Base-by-base conservation (phyloP, 164 flowering plant species). In the Aristolochia fimbriata region DNA sequence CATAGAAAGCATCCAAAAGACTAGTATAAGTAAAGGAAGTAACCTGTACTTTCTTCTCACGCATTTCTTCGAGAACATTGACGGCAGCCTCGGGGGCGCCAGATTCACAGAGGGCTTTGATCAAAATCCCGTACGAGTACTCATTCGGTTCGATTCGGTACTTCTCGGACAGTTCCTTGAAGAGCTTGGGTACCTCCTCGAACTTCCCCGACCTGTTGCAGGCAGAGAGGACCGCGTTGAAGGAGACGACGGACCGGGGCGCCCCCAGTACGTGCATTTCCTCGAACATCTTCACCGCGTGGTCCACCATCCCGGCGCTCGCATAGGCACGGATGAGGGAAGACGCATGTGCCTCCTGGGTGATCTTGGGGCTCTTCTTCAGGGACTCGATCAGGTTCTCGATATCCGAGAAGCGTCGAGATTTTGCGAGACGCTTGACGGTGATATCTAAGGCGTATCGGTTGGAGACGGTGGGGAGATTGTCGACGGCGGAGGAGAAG, bases 261-360 rank as follows among this genome's bases (percentile, higher is more conserved):
- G 89, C 78, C 51, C 87, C 84, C 1, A 86, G 65, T 52, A 73
- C 76, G 4, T 81, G 82, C 88, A 90, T 90, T 46, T 90, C 80
- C 31, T 81, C 43, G 66, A 68, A 88, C 1, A 85, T 81, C 21
- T 61, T 67, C 62, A 81, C 53, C 11, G 94, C 97, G 25, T 81
- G 87, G 47, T 86, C 86, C 51, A 74, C 74, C 97, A 91, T 91
- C 7, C 91, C 90, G 15, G 83, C 94, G 3, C 55, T 62, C 14
- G 96, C 94, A 62, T 91, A 91, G 23, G 87, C 78, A 47, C 81
- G 73, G 51, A 88, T 88, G 41, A 88, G 68, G 24, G 81, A 68
- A 22, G 78, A 72, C 27, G 86, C 62, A 72, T 58, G 88, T 41
- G 82, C 65, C 53, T 91, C 96, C 33, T 82, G 71, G 21, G 67